Conservation (phyloP, 164 flowering plant genomes). For the Tetrastigma voinierianum region DNA sequence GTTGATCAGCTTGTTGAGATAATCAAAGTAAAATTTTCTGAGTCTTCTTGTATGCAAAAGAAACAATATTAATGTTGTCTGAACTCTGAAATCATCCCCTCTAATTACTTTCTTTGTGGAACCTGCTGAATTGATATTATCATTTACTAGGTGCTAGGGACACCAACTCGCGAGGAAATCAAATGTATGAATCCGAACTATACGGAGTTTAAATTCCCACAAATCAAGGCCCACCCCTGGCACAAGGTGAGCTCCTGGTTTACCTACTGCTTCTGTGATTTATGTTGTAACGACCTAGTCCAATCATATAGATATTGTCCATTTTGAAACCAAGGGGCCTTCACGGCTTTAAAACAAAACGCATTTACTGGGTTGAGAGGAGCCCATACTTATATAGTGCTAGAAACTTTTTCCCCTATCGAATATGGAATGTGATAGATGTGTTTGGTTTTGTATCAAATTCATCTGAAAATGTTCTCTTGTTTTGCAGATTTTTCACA, state of each 20-base stretch:
- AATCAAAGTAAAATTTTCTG: slow-evolving; percentile 50
- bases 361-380: too few species aligned
- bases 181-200: slow-evolving; percentile 83
- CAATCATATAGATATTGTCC: too few species aligned
- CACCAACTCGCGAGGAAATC: slow-evolving; percentile 80
- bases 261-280: too few species aligned
- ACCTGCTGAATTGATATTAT: background rate
- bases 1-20: slow-evolving; percentile 88
- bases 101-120: background rate
- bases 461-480: background rate
- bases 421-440: too few species aligned
- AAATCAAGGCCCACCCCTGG: slow-evolving; percentile 77
- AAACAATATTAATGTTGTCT: background rate
- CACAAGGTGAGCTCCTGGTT: slow-evolving; percentile 47
- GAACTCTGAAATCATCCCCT: too few species aligned
- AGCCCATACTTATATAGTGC: too few species aligned
- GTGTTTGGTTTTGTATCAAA: background rate
- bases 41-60: background rate
- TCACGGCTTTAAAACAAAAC: too few species aligned
- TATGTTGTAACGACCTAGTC: too few species aligned
- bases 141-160: slow-evolving; percentile 54
- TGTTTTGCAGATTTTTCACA: slow-evolving; percentile 52
- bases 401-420: too few species aligned
- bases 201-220: slow-evolving; percentile 68
- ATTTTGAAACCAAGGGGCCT: too few species aligned